phyloP scores from a whole-genome alignment of 2,329 filamentous ascomycete species.

The Cucurbitaria berberidis region DNA sequence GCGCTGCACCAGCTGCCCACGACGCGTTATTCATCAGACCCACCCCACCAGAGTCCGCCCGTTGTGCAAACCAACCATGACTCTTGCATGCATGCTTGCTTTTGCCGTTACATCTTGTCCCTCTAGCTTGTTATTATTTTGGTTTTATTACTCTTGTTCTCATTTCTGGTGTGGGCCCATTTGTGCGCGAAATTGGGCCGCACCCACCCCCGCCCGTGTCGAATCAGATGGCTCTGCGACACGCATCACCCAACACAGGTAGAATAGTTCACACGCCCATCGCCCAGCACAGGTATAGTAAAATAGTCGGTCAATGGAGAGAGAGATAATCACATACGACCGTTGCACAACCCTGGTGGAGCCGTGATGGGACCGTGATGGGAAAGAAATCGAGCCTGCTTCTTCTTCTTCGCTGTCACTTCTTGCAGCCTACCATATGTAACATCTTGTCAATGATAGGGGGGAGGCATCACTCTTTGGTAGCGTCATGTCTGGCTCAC shows the following conservation, averaged over 20 bases:
- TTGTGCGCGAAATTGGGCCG: slow-evolving; percentile 1
- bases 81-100: no score
- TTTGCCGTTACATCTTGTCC: no score
- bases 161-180: background rate
- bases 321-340: no score
- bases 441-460: no score
- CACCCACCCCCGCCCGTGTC: background rate
- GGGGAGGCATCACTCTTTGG: background rate
- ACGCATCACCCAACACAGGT: background rate
- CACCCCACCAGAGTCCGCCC: no score
- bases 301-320: no score
- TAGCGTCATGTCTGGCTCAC: no score
- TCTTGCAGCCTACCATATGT: background rate
- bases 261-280: no score
- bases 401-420: background rate
- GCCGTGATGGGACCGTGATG: background rate
- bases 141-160: background rate
- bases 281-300: no score
- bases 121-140: no score
- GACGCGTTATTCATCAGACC: slow-evolving; percentile 34
- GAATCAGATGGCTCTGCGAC: slow-evolving; percentile 2
- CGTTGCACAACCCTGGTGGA: slow-evolving; percentile 2
- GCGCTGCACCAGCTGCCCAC: slow-evolving; percentile 29
- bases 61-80: no score
- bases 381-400: no score